Evolutionary conservation across 1,284 basidiomycete species (phyloP).

Genomic region (Mycosarcoma maydis): DNA sequence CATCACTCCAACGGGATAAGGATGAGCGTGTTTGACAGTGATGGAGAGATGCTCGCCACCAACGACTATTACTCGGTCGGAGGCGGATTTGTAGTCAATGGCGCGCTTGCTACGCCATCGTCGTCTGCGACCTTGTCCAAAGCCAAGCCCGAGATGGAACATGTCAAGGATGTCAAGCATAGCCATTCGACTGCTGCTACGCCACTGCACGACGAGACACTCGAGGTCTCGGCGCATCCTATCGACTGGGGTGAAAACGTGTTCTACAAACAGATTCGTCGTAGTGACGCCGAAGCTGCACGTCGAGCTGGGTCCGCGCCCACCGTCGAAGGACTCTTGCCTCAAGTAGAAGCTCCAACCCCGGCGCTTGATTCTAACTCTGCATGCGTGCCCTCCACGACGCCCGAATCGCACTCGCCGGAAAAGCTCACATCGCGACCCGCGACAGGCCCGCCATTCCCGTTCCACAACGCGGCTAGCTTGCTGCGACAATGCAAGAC

Average conservation of each 20-base stretch:
- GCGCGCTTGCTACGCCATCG: conserved; percentile 53
- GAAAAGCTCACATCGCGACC: conserved; percentile 24
- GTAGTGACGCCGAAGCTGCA: conserved; percentile 78
- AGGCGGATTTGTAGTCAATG: conserved; percentile 64
- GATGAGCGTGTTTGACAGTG: conserved; percentile 82
- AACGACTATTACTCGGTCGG: conserved; percentile 83
- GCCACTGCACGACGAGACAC: conserved; percentile 10
- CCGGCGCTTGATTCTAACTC: neutral
- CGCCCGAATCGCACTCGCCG: neutral
- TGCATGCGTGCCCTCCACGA: neutral
- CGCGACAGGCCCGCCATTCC: conserved; percentile 75
- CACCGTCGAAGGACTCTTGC: conserved; percentile 5
- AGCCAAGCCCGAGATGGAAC: neutral
- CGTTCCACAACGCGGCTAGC: conserved; percentile 82
- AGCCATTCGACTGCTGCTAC: neutral
- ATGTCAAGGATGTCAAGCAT: neutral
- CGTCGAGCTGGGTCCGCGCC: conserved; percentile 69
- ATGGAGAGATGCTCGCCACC: conserved; percentile 87
- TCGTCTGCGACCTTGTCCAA: neutral
- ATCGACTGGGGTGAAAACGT: conserved; percentile 85
- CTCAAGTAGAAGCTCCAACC: conserved; percentile 19
- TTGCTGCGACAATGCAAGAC: conserved; percentile 80
- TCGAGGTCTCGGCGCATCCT: conserved; percentile 45
- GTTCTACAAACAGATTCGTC: conserved; percentile 95
- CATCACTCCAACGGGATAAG: conserved; percentile 77